Evolutionary conservation across 2,329 filamentous ascomycete species (phyloP), one percentile per base, ranked within the genome.

Genomic region (Xylariaceae sp.): DNA sequence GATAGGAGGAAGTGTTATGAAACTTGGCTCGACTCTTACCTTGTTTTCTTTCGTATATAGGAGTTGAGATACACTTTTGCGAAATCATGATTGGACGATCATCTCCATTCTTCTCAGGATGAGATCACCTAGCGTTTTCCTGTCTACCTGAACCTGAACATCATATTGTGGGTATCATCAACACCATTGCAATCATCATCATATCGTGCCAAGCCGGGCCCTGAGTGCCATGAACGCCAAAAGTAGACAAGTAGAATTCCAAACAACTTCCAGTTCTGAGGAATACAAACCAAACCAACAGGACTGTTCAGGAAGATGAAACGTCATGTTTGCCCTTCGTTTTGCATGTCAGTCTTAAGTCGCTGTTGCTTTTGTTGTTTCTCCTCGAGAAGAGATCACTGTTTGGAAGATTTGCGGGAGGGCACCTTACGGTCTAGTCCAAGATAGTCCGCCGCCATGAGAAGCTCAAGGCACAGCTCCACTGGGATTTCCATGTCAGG

Each of bases 401-500:
- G 21, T 11, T 23, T 13, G 26, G 51, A 32, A 48, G n/a, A n/a
- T n/a, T 50, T 49, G 39, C 29, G 15, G 24, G 15, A 39, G 37
- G n/a, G 24, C n/a, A 6, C 66, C 77, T 70, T 69, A 83, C 81
- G 78, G 72, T 89, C 86, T 68, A 92, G 74, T 64, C 86, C 85
- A 60, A 92, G 75, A 69, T 84, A 93, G 73, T 92, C 88, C 21
- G 89, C 88, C 11, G 88, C 89, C 75, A 88, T 86, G 60, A 93
- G 74, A 55, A 93, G 72, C 74, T 92, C 89, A 36, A 93, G 77
- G 64, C 88, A 92, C 43, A 92, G 76, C 73, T 92, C 88, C 24
- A 88, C 83, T 10, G 88, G 88, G 53, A 92, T 87, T 13, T 92
- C 88, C 85, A 92, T 88, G 66, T 93, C 89, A 4, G 87, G 85